Evolutionary conservation across 2,329 filamentous ascomycete genomes (phyloP).

Genomic region (Trematosphaeria pertusa): DNA sequence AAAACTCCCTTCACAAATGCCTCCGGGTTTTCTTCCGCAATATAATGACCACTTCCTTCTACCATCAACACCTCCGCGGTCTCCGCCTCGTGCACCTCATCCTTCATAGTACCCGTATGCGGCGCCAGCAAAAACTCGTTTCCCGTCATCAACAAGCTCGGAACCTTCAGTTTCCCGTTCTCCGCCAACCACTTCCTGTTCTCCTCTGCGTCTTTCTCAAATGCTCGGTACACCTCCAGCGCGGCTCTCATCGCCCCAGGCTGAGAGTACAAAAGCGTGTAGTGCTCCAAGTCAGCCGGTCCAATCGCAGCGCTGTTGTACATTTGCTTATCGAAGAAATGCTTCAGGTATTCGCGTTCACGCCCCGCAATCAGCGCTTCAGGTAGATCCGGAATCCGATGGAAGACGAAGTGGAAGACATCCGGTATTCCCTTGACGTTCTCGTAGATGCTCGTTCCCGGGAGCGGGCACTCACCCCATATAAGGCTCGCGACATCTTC

Average conservation of each 20-base stretch:
- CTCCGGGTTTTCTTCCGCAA: slow-evolving; percentile 32
- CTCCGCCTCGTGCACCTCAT: slow-evolving; percentile 22
- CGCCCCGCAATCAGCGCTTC: slow-evolving; percentile 49
- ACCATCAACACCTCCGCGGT: slow-evolving; percentile 23
- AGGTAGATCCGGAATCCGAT: slow-evolving; percentile 48
- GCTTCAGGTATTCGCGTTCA: slow-evolving; percentile 52
- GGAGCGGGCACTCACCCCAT: slow-evolving; percentile 55
- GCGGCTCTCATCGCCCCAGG: slow-evolving; percentile 42
- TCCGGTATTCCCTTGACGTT: slow-evolving; percentile 35
- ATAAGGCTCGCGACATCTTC: slow-evolving; percentile 44
- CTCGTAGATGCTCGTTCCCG: slow-evolving; percentile 44
- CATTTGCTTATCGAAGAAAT: slow-evolving; percentile 52
- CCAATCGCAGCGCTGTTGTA: slow-evolving; percentile 48
- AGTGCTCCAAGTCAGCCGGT: slow-evolving; percentile 48
- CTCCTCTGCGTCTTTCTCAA: slow-evolving; percentile 41
- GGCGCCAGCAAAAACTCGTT: slow-evolving; percentile 24
- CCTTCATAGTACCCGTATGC: slow-evolving; percentile 28
- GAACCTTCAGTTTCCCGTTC: slow-evolving; percentile 34
- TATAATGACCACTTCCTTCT: slow-evolving; percentile 29
- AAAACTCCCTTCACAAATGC: slow-evolving; percentile 26
- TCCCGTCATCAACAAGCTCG: slow-evolving; percentile 34
- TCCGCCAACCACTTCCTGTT: slow-evolving; percentile 25
- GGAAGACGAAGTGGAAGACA: slow-evolving; percentile 54
- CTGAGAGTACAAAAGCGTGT: slow-evolving; percentile 35
- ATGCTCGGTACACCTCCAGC: slow-evolving; percentile 42